Base-by-base conservation (phyloP, 176 grass and related monocot genomes). In the Zoysia japonica region DNA sequence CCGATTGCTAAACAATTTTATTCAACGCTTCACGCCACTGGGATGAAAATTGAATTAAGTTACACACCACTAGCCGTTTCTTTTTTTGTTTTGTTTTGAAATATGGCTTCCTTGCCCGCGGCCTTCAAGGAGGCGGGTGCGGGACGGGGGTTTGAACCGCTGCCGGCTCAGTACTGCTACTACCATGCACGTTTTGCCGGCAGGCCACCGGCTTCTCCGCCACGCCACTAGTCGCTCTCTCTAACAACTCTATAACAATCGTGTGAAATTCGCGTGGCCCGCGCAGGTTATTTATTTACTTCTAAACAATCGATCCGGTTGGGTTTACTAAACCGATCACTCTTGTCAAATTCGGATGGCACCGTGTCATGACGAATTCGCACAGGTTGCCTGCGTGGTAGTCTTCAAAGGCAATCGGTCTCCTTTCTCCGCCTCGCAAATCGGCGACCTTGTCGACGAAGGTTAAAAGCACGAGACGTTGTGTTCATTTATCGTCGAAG, bases 261-360 rank as follows among this genome's bases (percentile, higher is more conserved):
- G 14, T 84, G 47, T 2, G 47, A 5, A 5, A 53, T 65, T 36
- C 81, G 70, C 56, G 76, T 70, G 47, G 53, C 47, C 19, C 16
- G 6, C 47, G 75, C 68, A 28, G 28, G 28, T 28, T 28, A 28
- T 28, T 28, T 28, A 28, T 28, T 28, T 28, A 28, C 28, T 28
- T 28, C 28, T 28, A 28, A 28, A 28, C 28, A 28, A 75, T 57
- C 19, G 2, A 79, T 36, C 4, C 4, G 0, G 41, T 64, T 75
- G 54, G 6, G 6, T 41, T 62, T 11, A 15, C 11, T 28, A 28
- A 28, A 28, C 60, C 8, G 11, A 20, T 16, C 51, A 41, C 12
- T 40, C 6, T 59, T 56, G 61, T 65, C 78, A 66, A 75, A 75
- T 49, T 80, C 2, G 0, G 70, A 84, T 64, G 69, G 46, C 63